phyloP scores from a whole-genome alignment of 2,329 filamentous ascomycete species.

The Clarireedia hainanense region DNA sequence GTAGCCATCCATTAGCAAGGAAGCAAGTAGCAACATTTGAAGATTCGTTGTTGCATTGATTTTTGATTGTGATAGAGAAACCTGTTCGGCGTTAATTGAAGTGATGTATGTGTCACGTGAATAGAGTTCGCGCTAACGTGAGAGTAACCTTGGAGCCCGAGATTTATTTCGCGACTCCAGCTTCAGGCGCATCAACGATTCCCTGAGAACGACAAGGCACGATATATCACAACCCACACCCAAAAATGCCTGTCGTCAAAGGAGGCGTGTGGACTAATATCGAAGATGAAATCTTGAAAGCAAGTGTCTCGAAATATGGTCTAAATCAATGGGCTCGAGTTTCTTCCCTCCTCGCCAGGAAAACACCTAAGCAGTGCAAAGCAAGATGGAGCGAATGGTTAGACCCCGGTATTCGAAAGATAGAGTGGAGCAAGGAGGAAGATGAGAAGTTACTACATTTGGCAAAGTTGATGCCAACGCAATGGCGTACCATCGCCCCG shows the following conservation, averaged over 20 bases:
- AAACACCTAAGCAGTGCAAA: slow-evolving; percentile 98
- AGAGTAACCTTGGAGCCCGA: background rate
- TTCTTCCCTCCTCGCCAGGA: slow-evolving; percentile 90
- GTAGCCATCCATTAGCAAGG: too few species aligned
- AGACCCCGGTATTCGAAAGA: slow-evolving; percentile 95
- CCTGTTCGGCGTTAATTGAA: too few species aligned
- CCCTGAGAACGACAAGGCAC: background rate
- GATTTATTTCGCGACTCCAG: slow-evolving; percentile 9
- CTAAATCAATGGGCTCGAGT: slow-evolving; percentile 98
- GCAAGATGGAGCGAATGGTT: slow-evolving; percentile 98
- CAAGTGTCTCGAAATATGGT: slow-evolving; percentile 84
- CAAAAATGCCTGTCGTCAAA: slow-evolving; percentile 63
- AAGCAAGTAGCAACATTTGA: too few species aligned
- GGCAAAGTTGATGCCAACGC: slow-evolving; percentile 96
- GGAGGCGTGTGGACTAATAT: slow-evolving; percentile 71
- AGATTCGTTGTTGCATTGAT: too few species aligned
- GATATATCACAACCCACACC: slow-evolving; percentile 11
- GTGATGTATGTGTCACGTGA: too few species aligned
- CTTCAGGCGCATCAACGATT: slow-evolving; percentile 1
- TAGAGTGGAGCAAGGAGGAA: slow-evolving; percentile 98
- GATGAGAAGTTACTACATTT: slow-evolving; percentile 95
- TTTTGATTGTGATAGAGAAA: too few species aligned
- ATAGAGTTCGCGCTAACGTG: too few species aligned
- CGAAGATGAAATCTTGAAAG: slow-evolving; percentile 91
- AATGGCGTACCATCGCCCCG: slow-evolving; percentile 97